Evolutionary conservation across 495 filamentous ascomycete genomes (phyloP).

Genomic region (Aspergillus sclerotiicarbonarius): DNA sequence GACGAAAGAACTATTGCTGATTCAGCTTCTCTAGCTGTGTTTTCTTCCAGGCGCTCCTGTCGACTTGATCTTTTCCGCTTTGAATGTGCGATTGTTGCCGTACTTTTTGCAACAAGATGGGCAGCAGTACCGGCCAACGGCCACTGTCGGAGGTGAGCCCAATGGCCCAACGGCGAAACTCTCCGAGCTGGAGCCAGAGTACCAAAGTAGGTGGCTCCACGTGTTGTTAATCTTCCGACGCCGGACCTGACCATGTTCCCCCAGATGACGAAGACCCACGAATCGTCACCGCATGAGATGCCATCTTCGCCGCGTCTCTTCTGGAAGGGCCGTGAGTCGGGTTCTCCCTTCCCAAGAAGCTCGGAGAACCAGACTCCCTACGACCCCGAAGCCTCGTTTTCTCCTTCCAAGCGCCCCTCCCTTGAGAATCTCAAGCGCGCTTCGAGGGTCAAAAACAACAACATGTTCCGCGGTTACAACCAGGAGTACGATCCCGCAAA

Average conservation of each 20-base stretch:
- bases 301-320: slow-evolving; percentile 75
- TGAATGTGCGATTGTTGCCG: slow-evolving; percentile 1
- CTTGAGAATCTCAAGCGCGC: slow-evolving; percentile 91
- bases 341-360: slow-evolving; percentile 58
- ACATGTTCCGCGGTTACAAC: slow-evolving; percentile 85
- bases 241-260: slow-evolving; percentile 3
- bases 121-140: slow-evolving; percentile 40
- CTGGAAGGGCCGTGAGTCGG: slow-evolving; percentile 75
- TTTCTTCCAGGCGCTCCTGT: slow-evolving; percentile 14
- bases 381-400: slow-evolving; percentile 60
- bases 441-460: slow-evolving; percentile 94
- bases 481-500: slow-evolving; percentile 87
- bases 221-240: slow-evolving; percentile 28
- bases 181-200: slow-evolving; percentile 70
- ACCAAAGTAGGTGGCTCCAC: slow-evolving; percentile 53
- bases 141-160: slow-evolving; percentile 57
- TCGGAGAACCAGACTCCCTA: slow-evolving; percentile 65
- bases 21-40: slow-evolving; percentile 13
- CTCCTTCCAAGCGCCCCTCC: slow-evolving; percentile 74
- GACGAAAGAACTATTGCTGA: slow-evolving; percentile 16
- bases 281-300: slow-evolving; percentile 72
- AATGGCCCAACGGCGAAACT: slow-evolving; percentile 62
- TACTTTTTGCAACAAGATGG: slow-evolving; percentile 33
- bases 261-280: slow-evolving; percentile 51
- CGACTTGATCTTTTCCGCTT: slow-evolving; percentile 4